These are phyloP conservation scores for Aspergillus mulundensis DNA, from an alignment of 495 filamentous ascomycete genomes.

Conservation along the genomic window DNA sequence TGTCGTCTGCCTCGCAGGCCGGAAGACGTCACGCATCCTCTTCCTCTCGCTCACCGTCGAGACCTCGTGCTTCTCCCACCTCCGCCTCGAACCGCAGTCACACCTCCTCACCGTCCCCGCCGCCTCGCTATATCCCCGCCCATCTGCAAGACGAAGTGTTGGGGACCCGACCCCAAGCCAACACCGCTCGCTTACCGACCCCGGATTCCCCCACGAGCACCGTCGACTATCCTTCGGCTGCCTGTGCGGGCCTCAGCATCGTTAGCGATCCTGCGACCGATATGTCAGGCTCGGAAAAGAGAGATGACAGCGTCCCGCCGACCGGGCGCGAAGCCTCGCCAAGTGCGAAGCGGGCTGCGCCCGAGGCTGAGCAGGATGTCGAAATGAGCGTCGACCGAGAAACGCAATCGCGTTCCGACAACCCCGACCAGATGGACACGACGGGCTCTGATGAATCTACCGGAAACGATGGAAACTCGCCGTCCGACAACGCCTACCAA, in stretches of 20 bases:
- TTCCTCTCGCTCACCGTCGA: constrained; percentile 23
- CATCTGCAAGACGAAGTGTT: constrained; percentile 60
- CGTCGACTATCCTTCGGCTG: constrained; percentile 65
- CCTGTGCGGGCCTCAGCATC: constrained; percentile 68
- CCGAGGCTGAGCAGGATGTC: constrained; percentile 42
- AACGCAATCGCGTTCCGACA: constrained; percentile 19
- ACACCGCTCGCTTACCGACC: constrained; percentile 43
- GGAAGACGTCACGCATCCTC: constrained; percentile 41
- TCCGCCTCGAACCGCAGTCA: constrained; percentile 31
- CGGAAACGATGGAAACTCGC: constrained; percentile 16
- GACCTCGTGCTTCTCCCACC: constrained; percentile 25
- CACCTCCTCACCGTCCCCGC: constrained; percentile 35
- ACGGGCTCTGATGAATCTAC: constrained; percentile 21
- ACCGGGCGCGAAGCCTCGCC: constrained; percentile 40
- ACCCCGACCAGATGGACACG: constrained; percentile 22
- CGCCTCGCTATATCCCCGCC: constrained; percentile 54
- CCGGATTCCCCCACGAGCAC: constrained; percentile 51
- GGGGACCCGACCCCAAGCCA: constrained; percentile 26
- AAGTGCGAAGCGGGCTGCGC: constrained; percentile 49
- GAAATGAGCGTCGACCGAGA: constrained; percentile 28
- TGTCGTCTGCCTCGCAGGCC: constrained; percentile 34
- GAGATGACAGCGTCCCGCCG: constrained; percentile 22
- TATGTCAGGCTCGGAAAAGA: constrained; percentile 38
- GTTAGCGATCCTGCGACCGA: constrained; percentile 58
- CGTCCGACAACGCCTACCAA: constrained; percentile 26